phyloP scores from a whole-genome alignment of 2,329 filamentous ascomycete genomes.

The Ophidiomyces ophidiicola region DNA sequence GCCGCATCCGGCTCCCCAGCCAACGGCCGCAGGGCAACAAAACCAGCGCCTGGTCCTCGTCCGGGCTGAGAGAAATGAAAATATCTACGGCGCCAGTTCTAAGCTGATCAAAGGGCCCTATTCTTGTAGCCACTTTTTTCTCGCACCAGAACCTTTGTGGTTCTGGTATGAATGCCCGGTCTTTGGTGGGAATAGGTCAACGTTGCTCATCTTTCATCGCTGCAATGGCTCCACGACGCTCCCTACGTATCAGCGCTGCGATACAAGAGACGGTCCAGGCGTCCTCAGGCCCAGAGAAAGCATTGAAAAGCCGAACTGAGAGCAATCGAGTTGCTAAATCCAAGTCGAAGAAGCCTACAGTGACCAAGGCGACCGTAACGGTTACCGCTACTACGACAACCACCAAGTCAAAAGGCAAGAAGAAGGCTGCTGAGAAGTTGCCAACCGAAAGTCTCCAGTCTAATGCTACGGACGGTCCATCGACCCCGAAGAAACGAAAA shows the following conservation, averaged over 20 bases:
- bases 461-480: background rate
- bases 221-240: conserved; percentile 43
- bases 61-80: too few relatives aligned
- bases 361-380: conserved; percentile 6
- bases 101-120: too few relatives aligned
- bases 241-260: conserved; percentile 35
- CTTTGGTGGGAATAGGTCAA: background rate
- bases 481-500: conserved; percentile 6
- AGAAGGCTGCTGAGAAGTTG: background rate
- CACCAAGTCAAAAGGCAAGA: background rate
- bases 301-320: conserved; percentile 17
- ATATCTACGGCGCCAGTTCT: too few relatives aligned
- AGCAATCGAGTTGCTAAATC: conserved; percentile 24
- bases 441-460: background rate
- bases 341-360: conserved; percentile 16
- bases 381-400: conserved; percentile 4
- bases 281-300: conserved; percentile 17
- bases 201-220: background rate
- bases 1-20: too few relatives aligned
- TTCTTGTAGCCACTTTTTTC: too few relatives aligned
- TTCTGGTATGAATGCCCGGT: background rate
- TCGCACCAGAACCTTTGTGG: background rate
- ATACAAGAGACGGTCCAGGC: conserved; percentile 17
- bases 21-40: too few relatives aligned
- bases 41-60: too few relatives aligned